These are phyloP conservation scores for Paraglomus brasilianum DNA, from an alignment of 192 early-diverging fungal genomes.

Conservation along the genomic window DNA sequence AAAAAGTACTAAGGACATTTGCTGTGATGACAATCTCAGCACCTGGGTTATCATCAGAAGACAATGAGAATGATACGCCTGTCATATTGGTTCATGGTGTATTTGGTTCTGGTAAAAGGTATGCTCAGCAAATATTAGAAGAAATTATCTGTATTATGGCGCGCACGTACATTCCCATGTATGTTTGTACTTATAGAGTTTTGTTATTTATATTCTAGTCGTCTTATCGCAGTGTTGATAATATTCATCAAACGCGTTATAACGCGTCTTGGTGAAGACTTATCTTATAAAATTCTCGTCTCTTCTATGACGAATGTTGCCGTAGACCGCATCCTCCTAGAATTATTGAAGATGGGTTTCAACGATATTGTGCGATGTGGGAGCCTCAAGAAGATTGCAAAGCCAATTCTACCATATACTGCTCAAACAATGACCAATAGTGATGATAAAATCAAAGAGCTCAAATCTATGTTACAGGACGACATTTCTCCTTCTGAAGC, in stretches of 20 bases:
- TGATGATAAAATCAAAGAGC: too few species aligned
- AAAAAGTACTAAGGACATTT: constrained; percentile 38
- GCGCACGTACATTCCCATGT: too few species aligned
- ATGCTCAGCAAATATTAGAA: neutral
- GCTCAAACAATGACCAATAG: too few species aligned
- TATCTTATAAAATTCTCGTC: constrained; percentile 56
- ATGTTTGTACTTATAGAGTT: neutral
- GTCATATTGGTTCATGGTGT: constrained; percentile 51
- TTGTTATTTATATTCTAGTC: constrained; percentile 36
- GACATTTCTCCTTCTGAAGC: too few species aligned
- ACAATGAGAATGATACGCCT: constrained; percentile 31
- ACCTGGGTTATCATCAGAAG: constrained; percentile 42
- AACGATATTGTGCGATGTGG: too few species aligned
- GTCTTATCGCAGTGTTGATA: constrained; percentile 61
- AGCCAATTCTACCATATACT: too few species aligned
- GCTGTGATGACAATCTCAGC: constrained; percentile 40
- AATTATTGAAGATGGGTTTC: too few species aligned
- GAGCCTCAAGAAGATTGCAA: too few species aligned
- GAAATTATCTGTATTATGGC: neutral
- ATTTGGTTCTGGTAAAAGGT: constrained; percentile 78
- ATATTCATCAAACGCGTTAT: constrained; percentile 58
- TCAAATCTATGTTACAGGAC: too few species aligned
- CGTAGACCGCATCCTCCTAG: too few species aligned
- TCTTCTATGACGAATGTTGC: constrained; percentile 74
- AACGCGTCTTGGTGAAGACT: constrained; percentile 17